Evolutionary conservation across 2,329 filamentous ascomycete genomes (phyloP).

Genomic region (Westerdykella aurantiaca): DNA sequence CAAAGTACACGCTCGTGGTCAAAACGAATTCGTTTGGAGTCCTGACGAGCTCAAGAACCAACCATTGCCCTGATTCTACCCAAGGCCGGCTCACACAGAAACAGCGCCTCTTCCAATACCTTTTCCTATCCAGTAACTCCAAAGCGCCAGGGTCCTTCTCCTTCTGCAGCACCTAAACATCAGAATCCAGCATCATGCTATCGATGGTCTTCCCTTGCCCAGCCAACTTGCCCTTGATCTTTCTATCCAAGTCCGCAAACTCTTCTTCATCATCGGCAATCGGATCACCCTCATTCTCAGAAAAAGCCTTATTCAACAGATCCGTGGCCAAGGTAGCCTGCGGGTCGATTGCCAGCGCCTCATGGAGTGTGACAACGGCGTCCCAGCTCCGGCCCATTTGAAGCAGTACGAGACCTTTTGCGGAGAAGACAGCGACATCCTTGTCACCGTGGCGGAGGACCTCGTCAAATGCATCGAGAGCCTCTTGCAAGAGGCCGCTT

Average conservation of each 20-base stretch:
- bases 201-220: conserved; percentile 4
- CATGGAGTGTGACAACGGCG: conserved; percentile 75
- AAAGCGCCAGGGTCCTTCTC: neutral
- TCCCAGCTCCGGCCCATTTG: conserved; percentile 70
- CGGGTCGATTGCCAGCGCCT: conserved; percentile 71
- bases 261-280: conserved; percentile 8
- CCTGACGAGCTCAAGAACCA: no score
- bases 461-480: conserved; percentile 77
- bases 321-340: conserved; percentile 80
- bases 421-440: conserved; percentile 69
- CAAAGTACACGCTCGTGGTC: no score
- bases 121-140: neutral
- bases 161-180: neutral
- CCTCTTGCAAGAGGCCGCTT: conserved; percentile 60
- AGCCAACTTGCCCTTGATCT: conserved; percentile 28
- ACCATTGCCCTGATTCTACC: no score
- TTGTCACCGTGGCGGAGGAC: conserved; percentile 78
- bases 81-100: neutral
- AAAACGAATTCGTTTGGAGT: no score
- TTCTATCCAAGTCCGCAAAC: conserved; percentile 38
- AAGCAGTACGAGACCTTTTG: conserved; percentile 78
- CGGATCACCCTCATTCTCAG: conserved; percentile 37
- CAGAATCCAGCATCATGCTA: neutral
- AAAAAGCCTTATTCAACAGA: conserved; percentile 62
- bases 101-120: neutral